Base-by-base conservation (phyloP, 1,284 basidiomycete species). In the Athelia psychrophila region DNA sequence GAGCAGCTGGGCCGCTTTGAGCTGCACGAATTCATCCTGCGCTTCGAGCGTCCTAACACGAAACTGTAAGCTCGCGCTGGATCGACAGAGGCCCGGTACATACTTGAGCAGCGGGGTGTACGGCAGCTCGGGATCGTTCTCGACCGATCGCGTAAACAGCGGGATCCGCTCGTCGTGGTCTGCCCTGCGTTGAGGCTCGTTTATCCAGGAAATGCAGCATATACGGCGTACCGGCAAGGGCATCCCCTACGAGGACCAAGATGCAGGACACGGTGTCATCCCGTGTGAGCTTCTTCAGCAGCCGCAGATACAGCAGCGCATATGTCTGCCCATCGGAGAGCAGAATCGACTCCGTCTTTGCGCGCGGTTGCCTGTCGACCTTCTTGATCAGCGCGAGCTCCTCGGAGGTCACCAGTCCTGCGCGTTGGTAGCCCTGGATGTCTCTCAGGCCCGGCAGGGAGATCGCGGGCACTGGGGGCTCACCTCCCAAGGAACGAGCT, bases 401-500 rank as follows among this genome's bases (percentile, higher is more conserved):
- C 53, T 97, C 93, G 12, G 82, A 77, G 18, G 91, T 92, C 61
- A 98, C 84, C 44, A 96, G 83, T 54, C 89, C 94, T 46, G 94
- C 95, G 56, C 96, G 89, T 74, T 97, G 95, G 74, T 98, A 98
- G 56, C 92, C 95, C 89, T 92, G 63, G 27, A 49, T 19, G 42
- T 12, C 22, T 44, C 27, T 30, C 13, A 30, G 44, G 44, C 23
- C 47, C 52, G 57, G 51, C 54, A 56, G 57, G 51, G 57, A 47
- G 56, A 51, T 50, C 48, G 48, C 24, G n/a, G 35, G 49, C 12
- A 13, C 27, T 30, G 15, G 5, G 24, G 46, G 23, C 51, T 19
- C 54, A 95, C 94, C 85, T 98, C 95, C 95, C 95, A 99, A 57
- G 95, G 94, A 42, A 98, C 93, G 4, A 88, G 88, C 66, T 95